Evolutionary conservation across 2,329 filamentous ascomycete species (phyloP), one percentile per base, ranked within the genome.

Genomic region (Fusarium oxysporum): DNA sequence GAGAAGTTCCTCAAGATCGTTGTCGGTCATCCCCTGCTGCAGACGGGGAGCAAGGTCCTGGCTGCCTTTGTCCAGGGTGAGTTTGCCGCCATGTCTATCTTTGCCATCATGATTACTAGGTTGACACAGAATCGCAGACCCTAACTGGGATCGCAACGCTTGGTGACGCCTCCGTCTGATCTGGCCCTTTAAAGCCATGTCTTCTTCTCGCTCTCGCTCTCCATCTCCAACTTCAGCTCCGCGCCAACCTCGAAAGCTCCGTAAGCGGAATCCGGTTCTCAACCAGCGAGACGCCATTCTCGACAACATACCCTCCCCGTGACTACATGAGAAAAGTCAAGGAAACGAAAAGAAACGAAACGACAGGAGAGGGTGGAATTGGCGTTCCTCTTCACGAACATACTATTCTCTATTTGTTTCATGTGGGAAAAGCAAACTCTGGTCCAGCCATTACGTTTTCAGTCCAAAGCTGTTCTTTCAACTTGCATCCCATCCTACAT

Each of bases 1-100:
- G 95, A 99, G 86, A 91, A 97, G 81, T 99, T 99, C 81, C 84
- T 99, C 81, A 95, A 96, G 89, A 98, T 98, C 80, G 96, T 99
- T 16, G 96, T 97, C 2, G 96, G 96, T 1, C 96, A 99, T 83
- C 96, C 96, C 77, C 86, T 99, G 78, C 84, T 99, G 84, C 96
- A 99, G 89, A 99, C 96, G 35, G 96, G 96, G 58, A 98, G 95
- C 83, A 97, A 98, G 85, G 96, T 99, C 65, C 84, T 99, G 78
- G 96, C 95, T 17, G 93, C 94, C 35, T 99, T 98, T 86, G 95
- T 99, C 80, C 96, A 99, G 85, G 96, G 95, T 97, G 80, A 74
- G 82, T 64, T 65, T 64, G 51, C 41, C 33, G 44, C 57, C 17
- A 41, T 30, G 62, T 62, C 40, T 56, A 70, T 59, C 57, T 62